phyloP scores from a whole-genome alignment of 805 yeast species.

The Saccharomycopsis schoenii region DNA sequence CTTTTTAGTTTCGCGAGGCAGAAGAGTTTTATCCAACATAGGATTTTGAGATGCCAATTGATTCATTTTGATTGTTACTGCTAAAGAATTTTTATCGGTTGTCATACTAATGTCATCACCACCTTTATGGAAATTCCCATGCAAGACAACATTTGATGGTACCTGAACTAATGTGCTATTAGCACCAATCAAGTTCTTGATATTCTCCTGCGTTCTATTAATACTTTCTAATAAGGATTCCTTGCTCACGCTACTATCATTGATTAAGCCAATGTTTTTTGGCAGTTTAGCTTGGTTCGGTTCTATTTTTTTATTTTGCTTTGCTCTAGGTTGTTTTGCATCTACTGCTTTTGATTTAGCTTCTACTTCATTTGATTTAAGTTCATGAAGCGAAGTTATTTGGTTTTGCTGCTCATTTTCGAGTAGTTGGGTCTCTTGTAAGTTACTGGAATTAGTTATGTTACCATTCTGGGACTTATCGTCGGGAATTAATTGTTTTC shows the following conservation, averaged over 20 bases:
- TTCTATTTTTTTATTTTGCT: too few relatives aligned
- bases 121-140: background rate
- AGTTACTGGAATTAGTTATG: too few relatives aligned
- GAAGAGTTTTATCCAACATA: background rate
- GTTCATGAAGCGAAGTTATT: too few relatives aligned
- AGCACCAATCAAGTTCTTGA: background rate
- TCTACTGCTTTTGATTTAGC: background rate
- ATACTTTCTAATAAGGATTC: background rate
- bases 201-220: background rate
- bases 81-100: background rate
- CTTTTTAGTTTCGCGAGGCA: background rate
- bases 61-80: background rate
- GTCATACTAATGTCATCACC: background rate
- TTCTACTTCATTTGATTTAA: too few relatives aligned
- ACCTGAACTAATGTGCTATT: background rate
- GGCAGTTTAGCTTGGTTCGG: background rate
- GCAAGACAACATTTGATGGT: background rate
- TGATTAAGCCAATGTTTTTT: too few relatives aligned
- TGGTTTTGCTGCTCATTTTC: too few relatives aligned
- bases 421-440: too few relatives aligned
- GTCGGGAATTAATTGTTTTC: background rate
- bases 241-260: background rate
- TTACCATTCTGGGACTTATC: background rate
- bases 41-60: background rate
- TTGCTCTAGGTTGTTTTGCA: background rate